Evolutionary conservation across 1,284 basidiomycete species (phyloP), one percentile per base, ranked within the genome.

Genomic region (Fistulinella staudtii): DNA sequence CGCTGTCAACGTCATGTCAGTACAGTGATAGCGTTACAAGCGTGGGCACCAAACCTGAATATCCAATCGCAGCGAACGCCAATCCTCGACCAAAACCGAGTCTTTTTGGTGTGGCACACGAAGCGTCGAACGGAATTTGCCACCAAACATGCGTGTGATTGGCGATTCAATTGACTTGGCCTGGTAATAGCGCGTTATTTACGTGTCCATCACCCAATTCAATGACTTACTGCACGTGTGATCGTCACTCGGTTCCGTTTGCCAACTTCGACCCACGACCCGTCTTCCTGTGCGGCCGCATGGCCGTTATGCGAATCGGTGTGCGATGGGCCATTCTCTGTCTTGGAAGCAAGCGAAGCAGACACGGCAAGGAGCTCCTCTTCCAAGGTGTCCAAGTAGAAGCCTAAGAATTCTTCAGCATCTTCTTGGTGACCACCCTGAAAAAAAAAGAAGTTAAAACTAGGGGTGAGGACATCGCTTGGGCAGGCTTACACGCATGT

Each of bases 381-480:
- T 65, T 97, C 93, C 3, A 99, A 72, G 0, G 93, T 92, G 63
- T 97, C 93, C 35, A 98, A 74, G 70, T 93, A 94, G 70, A 97
- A 96, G 8, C 95, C 94, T n/a, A 98, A 75, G 68, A 97, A 99
- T 68, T 99, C 95, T 66, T 99, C 94, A 1, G 95, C 95, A 51
- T 99, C 95, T 68, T 99, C 95, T 70, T 99, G 95, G 52, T 93
- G 89, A 0, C 94, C 94, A 25, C 89, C 82, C 77, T 93, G 49
- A 48, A 23, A 36, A 47, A 38, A 9, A 27, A 45, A 31, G 33
- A 29, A 8, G 37, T 39, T 11, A 11, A 25, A 25, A 6, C 7
- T 25, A 11, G 5, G 21, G 27, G 31, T 1, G 18, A 6, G 4
- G 5, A 13, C 7, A 2, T 29, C 10, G 22, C 18, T 36, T 25